Percentiles rank a stretch among this genome's conserved stretches.
These are phyloP conservation scores for Cytospora leucostoma DNA, from an alignment of 2,329 filamentous ascomycete genomes.

Conservation along the genomic window DNA sequence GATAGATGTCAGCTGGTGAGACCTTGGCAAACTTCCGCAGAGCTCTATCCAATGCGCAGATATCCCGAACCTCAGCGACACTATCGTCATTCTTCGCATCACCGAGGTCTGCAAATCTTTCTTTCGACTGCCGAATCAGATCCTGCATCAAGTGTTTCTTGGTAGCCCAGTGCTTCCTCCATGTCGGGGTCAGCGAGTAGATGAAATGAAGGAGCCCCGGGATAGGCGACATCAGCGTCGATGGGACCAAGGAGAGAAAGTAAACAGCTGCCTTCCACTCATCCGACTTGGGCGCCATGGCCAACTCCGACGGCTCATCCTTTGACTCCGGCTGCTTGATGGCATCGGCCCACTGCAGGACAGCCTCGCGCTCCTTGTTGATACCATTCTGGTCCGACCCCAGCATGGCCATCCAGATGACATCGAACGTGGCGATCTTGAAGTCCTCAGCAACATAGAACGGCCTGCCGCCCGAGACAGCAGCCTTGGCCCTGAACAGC, in stretches of 20 bases:
- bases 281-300: conserved; percentile 14
- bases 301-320: conserved; percentile 8
- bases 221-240: conserved; percentile 20
- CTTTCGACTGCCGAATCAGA: conserved; percentile 9
- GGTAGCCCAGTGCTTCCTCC: conserved; percentile 18
- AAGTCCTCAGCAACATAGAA: conserved; percentile 27
- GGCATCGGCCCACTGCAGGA: conserved; percentile 34
- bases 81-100: conserved; percentile 5
- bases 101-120: conserved; percentile 16
- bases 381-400: conserved; percentile 18
- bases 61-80: conserved; percentile 9
- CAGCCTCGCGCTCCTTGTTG: conserved; percentile 31
- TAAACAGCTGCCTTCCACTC: conserved; percentile 21
- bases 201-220: conserved; percentile 13
- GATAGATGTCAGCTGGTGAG: conserved; percentile 15
- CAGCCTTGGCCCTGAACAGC: conserved; percentile 29
- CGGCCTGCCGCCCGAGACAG: conserved; percentile 24
- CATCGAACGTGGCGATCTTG: conserved; percentile 24
- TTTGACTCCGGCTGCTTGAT: conserved; percentile 29
- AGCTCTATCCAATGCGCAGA: conserved; percentile 19
- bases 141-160: conserved; percentile 14
- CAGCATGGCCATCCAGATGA: conserved; percentile 24
- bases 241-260: conserved; percentile 14
- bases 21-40: conserved; percentile 20
- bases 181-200: conserved; percentile 23